A percentile compares a stretch with the other conserved stretches of the same genome.
Conservation (phyloP, 139 green algal species). For the Spirogloea muscicola region DNA sequence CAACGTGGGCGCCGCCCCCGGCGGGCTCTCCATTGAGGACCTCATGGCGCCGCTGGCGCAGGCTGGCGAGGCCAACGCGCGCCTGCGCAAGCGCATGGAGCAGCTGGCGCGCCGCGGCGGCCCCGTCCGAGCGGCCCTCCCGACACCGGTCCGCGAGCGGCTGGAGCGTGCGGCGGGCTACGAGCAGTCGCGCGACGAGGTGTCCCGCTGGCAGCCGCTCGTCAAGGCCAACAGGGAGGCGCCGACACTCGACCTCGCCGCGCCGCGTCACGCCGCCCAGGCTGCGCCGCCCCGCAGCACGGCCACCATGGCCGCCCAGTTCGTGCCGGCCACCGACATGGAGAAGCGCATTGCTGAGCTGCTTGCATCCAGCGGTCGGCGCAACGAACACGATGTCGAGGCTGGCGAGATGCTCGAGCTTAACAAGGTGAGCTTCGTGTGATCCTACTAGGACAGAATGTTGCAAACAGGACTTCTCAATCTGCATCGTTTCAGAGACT, state of each 20-base stretch:
- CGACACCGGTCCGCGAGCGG: slow-evolving; percentile 17
- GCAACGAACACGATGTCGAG: no score
- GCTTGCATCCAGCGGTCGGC: slow-evolving; percentile 65
- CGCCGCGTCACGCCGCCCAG: no score
- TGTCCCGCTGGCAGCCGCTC: slow-evolving; percentile 82
- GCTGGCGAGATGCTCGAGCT: slow-evolving; percentile 65
- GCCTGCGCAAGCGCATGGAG: slow-evolving; percentile 65
- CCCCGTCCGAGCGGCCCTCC: slow-evolving; percentile 18
- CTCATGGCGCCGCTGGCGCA: slow-evolving; percentile 58
- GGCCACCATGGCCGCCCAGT: slow-evolving; percentile 59
- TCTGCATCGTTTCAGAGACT: neutral
- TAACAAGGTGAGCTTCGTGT: slow-evolving; percentile 48
- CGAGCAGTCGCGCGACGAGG: slow-evolving; percentile 69
- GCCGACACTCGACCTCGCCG: slow-evolving; percentile 78
- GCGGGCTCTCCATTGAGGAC: slow-evolving; percentile 63
- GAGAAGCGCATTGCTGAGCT: slow-evolving; percentile 82
- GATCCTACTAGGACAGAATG: no score
- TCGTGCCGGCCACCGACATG: slow-evolving; percentile 59
- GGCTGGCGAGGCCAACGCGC: slow-evolving; percentile 26
- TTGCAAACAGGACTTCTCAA: neutral
- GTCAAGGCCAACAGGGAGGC: slow-evolving; percentile 92
- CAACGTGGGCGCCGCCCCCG: slow-evolving; percentile 36
- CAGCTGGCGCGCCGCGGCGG: slow-evolving; percentile 52
- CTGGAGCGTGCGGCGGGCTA: slow-evolving; percentile 72
- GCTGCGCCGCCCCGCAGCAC: slow-evolving; percentile 9